These are phyloP conservation scores for Globisporangium echinulatum DNA, from an alignment of 352 stramenopile species.

Conservation along the genomic window DNA sequence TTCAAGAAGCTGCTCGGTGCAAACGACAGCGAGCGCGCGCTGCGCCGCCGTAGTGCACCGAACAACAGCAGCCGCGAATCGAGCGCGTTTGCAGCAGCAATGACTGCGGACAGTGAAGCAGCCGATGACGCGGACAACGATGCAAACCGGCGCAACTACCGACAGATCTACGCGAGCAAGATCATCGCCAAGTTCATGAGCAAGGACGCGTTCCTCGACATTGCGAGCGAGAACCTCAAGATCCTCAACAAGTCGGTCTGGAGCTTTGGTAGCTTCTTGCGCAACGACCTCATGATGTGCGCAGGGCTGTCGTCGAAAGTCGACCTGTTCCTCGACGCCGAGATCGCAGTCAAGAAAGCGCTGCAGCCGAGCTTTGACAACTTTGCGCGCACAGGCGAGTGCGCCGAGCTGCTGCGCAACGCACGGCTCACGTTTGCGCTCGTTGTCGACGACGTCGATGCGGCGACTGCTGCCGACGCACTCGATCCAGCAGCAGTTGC, in stretches of 20 bases:
- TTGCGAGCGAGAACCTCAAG: slow-evolving; percentile 63
- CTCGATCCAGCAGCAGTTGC: slow-evolving; percentile 11
- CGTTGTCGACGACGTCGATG: slow-evolving; percentile 11
- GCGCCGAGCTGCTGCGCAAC: slow-evolving; percentile 43
- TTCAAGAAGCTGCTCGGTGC: slow-evolving; percentile 72
- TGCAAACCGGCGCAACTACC: slow-evolving; percentile 20
- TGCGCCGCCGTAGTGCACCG: not conserved
- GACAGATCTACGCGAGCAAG: slow-evolving; percentile 74
- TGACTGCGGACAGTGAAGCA: too few species aligned
- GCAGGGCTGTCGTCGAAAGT: slow-evolving; percentile 61
- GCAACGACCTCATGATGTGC: slow-evolving; percentile 75
- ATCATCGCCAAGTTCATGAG: slow-evolving; percentile 87
- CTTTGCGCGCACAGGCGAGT: slow-evolving; percentile 55
- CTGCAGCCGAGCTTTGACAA: slow-evolving; percentile 64
- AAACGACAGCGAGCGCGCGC: slow-evolving; percentile 8
- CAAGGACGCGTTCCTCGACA: slow-evolving; percentile 75
- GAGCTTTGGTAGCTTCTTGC: slow-evolving; percentile 68
- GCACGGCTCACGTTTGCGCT: slow-evolving; percentile 50
- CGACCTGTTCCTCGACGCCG: slow-evolving; percentile 73
- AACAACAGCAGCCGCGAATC: not conserved
- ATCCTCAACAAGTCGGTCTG: slow-evolving; percentile 80
- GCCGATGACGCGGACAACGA: slow-evolving; percentile 6
- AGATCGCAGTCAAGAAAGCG: slow-evolving; percentile 61
- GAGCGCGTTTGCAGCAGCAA: slow-evolving; percentile 8
- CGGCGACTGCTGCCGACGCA: not conserved